These are phyloP conservation scores for Starmerella scarabaei DNA, from an alignment of 805 yeast species.

Conservation along the genomic window DNA sequence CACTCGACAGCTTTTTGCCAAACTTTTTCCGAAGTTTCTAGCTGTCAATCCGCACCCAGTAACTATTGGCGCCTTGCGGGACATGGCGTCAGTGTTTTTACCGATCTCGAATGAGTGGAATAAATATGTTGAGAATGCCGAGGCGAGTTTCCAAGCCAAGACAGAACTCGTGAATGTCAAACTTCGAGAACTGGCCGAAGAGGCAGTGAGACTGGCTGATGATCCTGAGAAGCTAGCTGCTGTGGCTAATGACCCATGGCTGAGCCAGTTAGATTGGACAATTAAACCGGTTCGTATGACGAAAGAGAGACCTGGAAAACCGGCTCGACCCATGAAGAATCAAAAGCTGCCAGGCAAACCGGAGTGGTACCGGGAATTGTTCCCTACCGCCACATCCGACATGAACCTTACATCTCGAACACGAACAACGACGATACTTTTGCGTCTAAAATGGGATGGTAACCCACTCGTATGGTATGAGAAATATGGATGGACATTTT, in stretches of 20 bases:
- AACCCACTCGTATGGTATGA: slow-evolving; percentile 73
- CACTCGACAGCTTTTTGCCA: slow-evolving; percentile 56
- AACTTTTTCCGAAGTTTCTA: slow-evolving; percentile 56
- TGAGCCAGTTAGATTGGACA: slow-evolving; percentile 80
- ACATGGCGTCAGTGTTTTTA: slow-evolving; percentile 57
- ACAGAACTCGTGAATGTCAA: slow-evolving; percentile 44
- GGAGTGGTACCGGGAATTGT: slow-evolving; percentile 70
- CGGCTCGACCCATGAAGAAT: slow-evolving; percentile 34
- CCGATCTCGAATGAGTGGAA: slow-evolving; percentile 73
- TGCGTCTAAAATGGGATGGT: slow-evolving; percentile 74
- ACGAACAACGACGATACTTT: slow-evolving; percentile 59
- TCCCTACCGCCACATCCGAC: slow-evolving; percentile 23
- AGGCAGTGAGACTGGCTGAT: slow-evolving; percentile 38
- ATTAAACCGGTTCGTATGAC: slow-evolving; percentile 45
- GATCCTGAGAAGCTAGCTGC: slow-evolving; percentile 29
- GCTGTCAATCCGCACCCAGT: slow-evolving; percentile 82
- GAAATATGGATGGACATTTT: slow-evolving; percentile 77
- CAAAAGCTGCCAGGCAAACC: slow-evolving; percentile 87
- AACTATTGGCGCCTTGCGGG: slow-evolving; percentile 73
- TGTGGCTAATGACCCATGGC: slow-evolving; percentile 62
- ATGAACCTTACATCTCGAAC: slow-evolving; percentile 58
- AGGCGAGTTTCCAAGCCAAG: slow-evolving; percentile 47
- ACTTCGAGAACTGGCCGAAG: slow-evolving; percentile 46
- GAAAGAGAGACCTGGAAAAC: slow-evolving; percentile 49
- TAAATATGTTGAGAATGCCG: slow-evolving; percentile 55